Conservation (phyloP, 768 basidiomycete genomes). For the Russula earlei region DNA sequence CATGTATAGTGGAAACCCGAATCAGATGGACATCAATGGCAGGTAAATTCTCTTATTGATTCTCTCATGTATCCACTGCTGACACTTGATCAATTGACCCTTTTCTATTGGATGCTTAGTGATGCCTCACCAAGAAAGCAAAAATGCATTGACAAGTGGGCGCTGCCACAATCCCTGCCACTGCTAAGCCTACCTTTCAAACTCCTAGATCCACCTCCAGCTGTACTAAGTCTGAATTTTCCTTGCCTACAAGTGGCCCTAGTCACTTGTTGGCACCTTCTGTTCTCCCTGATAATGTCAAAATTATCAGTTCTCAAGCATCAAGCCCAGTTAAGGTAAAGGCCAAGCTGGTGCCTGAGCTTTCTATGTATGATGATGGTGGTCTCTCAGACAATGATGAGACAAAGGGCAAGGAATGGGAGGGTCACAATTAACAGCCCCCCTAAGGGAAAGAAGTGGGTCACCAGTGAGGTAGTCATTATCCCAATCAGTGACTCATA, state of each 20-base stretch:
- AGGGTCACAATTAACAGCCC: not conserved
- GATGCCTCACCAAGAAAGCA: not conserved
- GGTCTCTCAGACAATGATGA: not conserved
- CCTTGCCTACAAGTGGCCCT: too few species aligned
- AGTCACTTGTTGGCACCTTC: too few species aligned
- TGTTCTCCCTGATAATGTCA: too few species aligned
- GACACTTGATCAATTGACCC: not conserved
- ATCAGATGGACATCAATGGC: too few species aligned
- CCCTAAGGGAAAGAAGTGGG: not conserved
- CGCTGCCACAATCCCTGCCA: not conserved
- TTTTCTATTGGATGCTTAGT: too few species aligned
- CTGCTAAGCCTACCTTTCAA: too few species aligned
- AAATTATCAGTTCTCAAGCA: too few species aligned
- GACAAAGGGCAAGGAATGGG: not conserved
- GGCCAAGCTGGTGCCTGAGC: too few species aligned
- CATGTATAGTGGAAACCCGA: too few species aligned
- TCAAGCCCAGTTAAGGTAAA: too few species aligned
- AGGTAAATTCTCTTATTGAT: not conserved
- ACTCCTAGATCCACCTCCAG: too few species aligned
- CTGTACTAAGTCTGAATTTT: not conserved
- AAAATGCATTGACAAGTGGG: not conserved
- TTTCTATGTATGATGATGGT: not conserved
- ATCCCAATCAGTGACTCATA: too few species aligned
- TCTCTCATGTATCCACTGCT: not conserved
- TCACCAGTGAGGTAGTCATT: not conserved